Conservation (phyloP, 441 rosid genomes). For the Gossypium trilobum region DNA sequence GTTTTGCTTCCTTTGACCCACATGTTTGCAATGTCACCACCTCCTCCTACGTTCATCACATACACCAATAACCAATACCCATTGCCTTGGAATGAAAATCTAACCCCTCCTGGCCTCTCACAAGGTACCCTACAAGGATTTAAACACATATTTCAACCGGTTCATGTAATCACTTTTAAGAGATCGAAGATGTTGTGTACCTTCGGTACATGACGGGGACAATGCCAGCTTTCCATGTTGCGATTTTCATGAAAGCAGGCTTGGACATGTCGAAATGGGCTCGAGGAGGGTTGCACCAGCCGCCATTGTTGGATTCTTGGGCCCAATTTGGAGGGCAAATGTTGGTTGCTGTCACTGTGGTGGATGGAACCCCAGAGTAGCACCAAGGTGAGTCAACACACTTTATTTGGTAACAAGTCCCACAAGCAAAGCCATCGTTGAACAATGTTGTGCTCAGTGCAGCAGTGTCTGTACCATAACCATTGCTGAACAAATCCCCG, state of each 20-base stretch:
- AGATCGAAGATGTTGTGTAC: conserved; percentile 17
- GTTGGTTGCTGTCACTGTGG: conserved; percentile 65
- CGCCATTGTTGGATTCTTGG: conserved; percentile 60
- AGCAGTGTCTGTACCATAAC: conserved; percentile 54
- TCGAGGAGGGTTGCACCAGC: conserved; percentile 89
- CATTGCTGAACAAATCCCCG: conserved; percentile 52
- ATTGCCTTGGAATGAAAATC: conserved; percentile 70
- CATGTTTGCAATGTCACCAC: conserved; percentile 59
- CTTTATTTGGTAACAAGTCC: conserved; percentile 58
- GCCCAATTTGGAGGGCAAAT: conserved; percentile 79
- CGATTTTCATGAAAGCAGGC: conserved; percentile 81
- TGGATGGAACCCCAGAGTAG: conserved; percentile 26
- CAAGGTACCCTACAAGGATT: conserved; percentile 53
- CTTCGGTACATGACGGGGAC: conserved; percentile 66
- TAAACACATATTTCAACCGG: neutral
- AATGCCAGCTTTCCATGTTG: conserved; percentile 69
- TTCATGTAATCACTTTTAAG: neutral
- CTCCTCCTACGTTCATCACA: conserved; percentile 78
- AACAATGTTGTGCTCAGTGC: conserved; percentile 67
- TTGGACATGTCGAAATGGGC: conserved; percentile 75
- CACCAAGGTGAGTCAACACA: conserved; percentile 47
- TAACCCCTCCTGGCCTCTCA: conserved; percentile 38
- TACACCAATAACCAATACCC: conserved; percentile 70
- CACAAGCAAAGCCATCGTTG: conserved; percentile 63
- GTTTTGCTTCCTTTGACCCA: conserved; percentile 80